Conservation (phyloP, 1,284 basidiomycete species). For the Garcileccinum viscosum region DNA sequence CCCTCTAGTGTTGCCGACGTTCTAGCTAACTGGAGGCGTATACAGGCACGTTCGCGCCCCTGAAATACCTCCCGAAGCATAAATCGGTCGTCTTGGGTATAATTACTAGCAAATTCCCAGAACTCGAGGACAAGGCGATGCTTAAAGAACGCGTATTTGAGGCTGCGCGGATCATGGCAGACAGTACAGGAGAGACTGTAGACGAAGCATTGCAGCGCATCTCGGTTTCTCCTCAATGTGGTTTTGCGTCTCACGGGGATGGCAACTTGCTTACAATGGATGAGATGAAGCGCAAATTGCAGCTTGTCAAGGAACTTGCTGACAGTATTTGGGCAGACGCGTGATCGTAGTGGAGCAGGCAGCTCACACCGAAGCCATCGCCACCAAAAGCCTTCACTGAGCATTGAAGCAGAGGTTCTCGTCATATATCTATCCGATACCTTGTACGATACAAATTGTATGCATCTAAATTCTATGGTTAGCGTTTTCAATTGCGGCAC, state of each 20-base stretch:
- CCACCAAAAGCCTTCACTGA: no score
- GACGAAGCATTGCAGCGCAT: slow-evolving; percentile 64
- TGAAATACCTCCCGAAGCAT: slow-evolving; percentile 67
- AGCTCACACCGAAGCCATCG: background rate
- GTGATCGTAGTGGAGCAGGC: slow-evolving; percentile 13
- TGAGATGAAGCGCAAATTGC: slow-evolving; percentile 34
- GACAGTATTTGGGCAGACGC: slow-evolving; percentile 31
- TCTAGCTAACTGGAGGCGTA: slow-evolving; percentile 18
- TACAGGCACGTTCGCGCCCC: slow-evolving; percentile 16
- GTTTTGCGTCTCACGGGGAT: slow-evolving; percentile 60
- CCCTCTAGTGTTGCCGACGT: slow-evolving; percentile 46
- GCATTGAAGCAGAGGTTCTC: no score
- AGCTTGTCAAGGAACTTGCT: slow-evolving; percentile 33
- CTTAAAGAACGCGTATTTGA: slow-evolving; percentile 61
- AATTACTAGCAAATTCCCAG: slow-evolving; percentile 73
- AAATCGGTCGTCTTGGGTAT: slow-evolving; percentile 78
- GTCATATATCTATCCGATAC: no score
- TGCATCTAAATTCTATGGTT: background rate
- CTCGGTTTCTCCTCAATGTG: slow-evolving; percentile 77
- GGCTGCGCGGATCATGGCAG: slow-evolving; percentile 65
- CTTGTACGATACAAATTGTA: no score
- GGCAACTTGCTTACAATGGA: slow-evolving; percentile 3
- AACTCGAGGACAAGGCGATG: slow-evolving; percentile 63
- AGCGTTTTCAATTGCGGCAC: background rate
- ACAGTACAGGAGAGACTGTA: slow-evolving; percentile 58